Conservation (phyloP, 2,329 filamentous ascomycete genomes). For the Diaporthe ilicicola region DNA sequence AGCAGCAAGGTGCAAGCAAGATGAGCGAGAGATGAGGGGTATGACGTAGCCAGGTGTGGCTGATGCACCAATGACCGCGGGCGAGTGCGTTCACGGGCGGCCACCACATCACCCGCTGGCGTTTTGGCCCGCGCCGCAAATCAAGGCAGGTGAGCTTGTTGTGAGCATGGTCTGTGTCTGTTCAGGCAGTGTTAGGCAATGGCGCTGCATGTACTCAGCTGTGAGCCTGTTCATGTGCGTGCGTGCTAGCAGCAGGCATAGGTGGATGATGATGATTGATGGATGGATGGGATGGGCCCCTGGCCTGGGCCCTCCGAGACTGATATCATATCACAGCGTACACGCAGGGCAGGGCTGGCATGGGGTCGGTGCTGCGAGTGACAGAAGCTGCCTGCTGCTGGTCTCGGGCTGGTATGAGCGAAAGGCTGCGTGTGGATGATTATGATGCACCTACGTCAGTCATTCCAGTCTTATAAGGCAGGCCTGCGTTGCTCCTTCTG, state of each 20-base stretch:
- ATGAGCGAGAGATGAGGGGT: constrained; percentile 1
- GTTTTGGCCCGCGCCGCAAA: not conserved
- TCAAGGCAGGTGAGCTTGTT: constrained; percentile 9
- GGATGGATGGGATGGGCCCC: not conserved
- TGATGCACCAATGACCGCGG: constrained; percentile 9
- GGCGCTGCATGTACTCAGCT: no score
- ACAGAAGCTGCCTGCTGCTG: no score
- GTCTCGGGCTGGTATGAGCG: not conserved
- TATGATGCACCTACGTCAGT: not conserved
- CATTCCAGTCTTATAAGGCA: constrained; percentile 6
- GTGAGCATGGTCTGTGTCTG: not conserved
- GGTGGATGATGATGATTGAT: not conserved
- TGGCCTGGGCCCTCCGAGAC: not conserved
- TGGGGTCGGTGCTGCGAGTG: no score
- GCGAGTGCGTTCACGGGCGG: not conserved
- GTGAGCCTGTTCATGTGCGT: no score
- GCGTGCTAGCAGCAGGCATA: not conserved
- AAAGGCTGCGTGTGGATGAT: not conserved
- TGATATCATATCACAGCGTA: constrained; percentile 21
- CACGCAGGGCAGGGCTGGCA: not conserved
- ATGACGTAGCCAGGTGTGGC: constrained; percentile 23
- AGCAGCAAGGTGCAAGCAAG: not conserved
- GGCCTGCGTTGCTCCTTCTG: not conserved
- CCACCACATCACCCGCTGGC: not conserved
- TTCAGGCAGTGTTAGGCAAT: no score